Evolutionary conservation across 306 rosid species (phyloP).

Genomic region (Acacia crassicarpa): DNA sequence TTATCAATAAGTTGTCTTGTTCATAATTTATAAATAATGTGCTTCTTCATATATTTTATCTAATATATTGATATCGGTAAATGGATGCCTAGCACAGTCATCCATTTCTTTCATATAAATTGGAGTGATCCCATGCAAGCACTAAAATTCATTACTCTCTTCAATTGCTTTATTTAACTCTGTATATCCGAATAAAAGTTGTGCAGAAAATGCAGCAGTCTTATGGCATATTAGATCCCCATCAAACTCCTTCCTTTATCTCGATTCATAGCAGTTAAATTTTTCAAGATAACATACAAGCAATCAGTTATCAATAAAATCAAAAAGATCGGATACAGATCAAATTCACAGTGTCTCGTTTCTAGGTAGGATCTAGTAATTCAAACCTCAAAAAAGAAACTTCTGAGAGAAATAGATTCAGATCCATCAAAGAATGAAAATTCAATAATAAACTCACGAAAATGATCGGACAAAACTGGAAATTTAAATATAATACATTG

Average conservation of each 20-base stretch:
- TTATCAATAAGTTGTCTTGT: neutral
- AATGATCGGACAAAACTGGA: neutral
- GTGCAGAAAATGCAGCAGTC: neutral
- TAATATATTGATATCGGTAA: neutral
- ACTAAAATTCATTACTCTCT: neutral
- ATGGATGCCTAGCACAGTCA: neutral
- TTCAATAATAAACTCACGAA: neutral
- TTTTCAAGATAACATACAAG: neutral
- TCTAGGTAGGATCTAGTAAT: constrained; percentile 21
- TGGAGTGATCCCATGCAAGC: neutral
- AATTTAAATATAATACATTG: too few relatives aligned
- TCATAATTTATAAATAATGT: neutral
- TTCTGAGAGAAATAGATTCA: neutral
- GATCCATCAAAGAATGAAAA: neutral
- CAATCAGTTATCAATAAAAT: constrained; percentile 10
- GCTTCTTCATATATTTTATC: neutral
- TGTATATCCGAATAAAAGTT: neutral
- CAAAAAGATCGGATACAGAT: constrained; percentile 35
- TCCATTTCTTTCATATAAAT: neutral
- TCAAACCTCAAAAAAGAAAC: neutral
- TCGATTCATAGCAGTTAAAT: constrained; percentile 16
- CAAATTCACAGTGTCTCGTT: constrained; percentile 21
- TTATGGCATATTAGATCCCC: neutral
- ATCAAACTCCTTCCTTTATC: constrained; percentile 24
- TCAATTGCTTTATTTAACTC: neutral